Evolutionary conservation across 441 rosid species (phyloP), one percentile per base, ranked within the genome.

Genomic region (Gossypium armourianum): DNA sequence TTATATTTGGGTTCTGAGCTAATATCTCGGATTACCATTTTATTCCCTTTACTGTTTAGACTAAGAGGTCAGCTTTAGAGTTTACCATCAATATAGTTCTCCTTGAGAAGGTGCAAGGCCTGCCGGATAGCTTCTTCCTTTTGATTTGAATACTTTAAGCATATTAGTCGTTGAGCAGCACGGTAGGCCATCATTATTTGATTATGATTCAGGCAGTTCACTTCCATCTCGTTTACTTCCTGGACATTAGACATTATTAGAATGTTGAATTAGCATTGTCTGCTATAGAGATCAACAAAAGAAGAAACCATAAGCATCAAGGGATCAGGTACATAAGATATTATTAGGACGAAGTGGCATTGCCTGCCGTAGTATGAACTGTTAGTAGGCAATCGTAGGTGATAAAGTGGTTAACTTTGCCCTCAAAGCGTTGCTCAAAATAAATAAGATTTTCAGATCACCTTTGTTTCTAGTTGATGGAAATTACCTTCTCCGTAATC

Each of bases 81-180:
- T 49, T 71, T 80, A 59, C 84, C 87, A 6, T 84, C 73, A 0
- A 50, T 4, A 43, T 80, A 87, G 68, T 84, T 82, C 62, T 90
- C 90, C 70, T 86, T 87, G 5, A 90, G 86, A 85, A 78, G 83
- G 68, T 86, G 88, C 50, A 94, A 69, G 32, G 92, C 90, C 75
- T 83, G 89, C 55, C 92, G 85, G 77, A 90, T 78, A 0, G 94
- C 79, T 57, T 84, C 92, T 62, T 84, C 91, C 12, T 82, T 82
- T 65, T 88, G 93, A 78, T 29, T 82, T 0, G 96, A 90, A 76
- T 84, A 84, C 74, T 88, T 90, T 56, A 94, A 81, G 87, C 97
- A 89, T 68, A 89, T 62, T 54, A 90, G 78, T 68, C 86, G 72
- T 66, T 94, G 97, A 55, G 88, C 96, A 7, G 81, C 85, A 5